Evolutionary conservation across 2,329 filamentous ascomycete species (phyloP).

Genomic region (Aspergillus niger): DNA sequence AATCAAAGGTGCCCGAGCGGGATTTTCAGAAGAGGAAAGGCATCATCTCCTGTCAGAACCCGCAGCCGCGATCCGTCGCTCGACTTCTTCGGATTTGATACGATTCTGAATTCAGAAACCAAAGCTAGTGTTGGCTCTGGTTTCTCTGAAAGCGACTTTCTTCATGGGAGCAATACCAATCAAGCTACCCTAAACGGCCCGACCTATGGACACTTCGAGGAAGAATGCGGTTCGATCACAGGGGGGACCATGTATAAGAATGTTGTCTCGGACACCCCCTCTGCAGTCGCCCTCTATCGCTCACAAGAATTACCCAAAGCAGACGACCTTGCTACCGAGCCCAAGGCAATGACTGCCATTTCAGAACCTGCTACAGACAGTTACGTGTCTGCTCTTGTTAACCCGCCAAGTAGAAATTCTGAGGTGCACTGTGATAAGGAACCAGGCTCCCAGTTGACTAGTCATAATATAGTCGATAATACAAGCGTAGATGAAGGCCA

Average conservation of each 20-base stretch:
- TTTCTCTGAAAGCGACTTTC: constrained; percentile 28
- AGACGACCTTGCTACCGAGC: neutral
- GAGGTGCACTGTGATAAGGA: neutral
- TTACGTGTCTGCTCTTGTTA: too few species aligned
- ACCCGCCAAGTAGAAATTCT: too few species aligned
- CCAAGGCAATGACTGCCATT: neutral
- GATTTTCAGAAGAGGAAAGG: constrained; percentile 40
- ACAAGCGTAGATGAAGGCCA: neutral
- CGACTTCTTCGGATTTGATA: neutral
- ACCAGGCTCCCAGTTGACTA: neutral
- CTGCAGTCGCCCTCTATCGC: neutral
- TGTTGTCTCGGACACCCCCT: neutral
- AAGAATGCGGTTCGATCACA: neutral
- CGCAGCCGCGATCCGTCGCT: constrained; percentile 12
- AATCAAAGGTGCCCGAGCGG: constrained; percentile 26
- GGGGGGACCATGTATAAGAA: neutral
- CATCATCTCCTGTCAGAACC: constrained; percentile 34
- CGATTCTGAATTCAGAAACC: neutral
- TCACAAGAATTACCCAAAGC: neutral
- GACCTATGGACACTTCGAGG: neutral
- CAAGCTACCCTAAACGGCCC: neutral
- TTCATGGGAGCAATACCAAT: neutral
- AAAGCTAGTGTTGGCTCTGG: constrained; percentile 12
- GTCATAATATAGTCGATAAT: neutral
- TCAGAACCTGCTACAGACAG: neutral